Percentiles rank a stretch among this genome's conserved stretches.
Conservation (phyloP, 345 rosid genomes). For the Euclidium syriacum region DNA sequence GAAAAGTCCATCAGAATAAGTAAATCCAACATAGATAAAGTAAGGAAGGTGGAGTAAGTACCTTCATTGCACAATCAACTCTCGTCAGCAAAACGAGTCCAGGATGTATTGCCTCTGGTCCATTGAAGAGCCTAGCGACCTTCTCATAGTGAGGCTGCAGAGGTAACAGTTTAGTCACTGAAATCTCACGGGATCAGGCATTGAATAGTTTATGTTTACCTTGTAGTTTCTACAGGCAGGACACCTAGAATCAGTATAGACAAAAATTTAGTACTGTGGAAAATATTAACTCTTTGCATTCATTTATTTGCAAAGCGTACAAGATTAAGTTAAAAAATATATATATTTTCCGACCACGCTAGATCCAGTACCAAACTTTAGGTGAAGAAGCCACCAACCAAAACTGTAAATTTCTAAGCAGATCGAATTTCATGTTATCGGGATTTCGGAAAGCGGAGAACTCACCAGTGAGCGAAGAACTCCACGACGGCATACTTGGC, state of each 20-base stretch:
- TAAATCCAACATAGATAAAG: neutral
- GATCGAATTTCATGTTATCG: constrained; percentile 17
- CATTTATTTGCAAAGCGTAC: neutral
- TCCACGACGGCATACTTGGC: constrained; percentile 79
- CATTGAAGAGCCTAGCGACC: constrained; percentile 94
- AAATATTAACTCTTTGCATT: neutral
- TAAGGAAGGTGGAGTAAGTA: constrained; percentile 19
- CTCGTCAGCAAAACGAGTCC: constrained; percentile 81
- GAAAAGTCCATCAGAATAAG: constrained; percentile 31
- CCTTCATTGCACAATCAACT: constrained; percentile 94
- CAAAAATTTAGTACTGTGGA: neutral
- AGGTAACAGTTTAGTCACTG: constrained; percentile 25
- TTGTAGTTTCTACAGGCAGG: constrained; percentile 99
- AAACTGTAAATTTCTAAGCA: constrained; percentile 23
- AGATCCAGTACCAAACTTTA: constrained; percentile 24
- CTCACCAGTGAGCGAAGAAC: constrained; percentile 90
- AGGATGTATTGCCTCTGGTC: constrained; percentile 91
- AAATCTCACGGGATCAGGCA: constrained; percentile 1
- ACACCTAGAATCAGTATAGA: constrained; percentile 55
- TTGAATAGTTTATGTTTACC: constrained; percentile 41
- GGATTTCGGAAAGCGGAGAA: constrained; percentile 8
- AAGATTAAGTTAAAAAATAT: neutral
- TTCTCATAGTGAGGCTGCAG: constrained; percentile 90
- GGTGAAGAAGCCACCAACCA: constrained; percentile 43
- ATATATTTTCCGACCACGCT: neutral